Conservation (phyloP, 2,329 filamentous ascomycete genomes). For the Talaromyces sp. region DNA sequence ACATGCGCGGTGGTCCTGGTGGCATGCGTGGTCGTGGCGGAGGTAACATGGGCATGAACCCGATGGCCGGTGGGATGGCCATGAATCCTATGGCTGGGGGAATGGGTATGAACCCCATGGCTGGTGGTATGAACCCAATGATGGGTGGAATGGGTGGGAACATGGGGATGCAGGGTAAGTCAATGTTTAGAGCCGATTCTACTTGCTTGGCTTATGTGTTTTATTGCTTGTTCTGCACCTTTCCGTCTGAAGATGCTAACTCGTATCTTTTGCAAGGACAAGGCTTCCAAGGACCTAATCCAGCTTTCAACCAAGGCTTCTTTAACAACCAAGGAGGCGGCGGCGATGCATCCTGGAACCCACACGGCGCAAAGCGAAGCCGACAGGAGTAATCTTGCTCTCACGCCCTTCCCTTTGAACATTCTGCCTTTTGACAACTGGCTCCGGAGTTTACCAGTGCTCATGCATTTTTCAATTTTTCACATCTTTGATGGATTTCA, state of each 20-base stretch:
- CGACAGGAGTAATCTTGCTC: slow-evolving; percentile 62
- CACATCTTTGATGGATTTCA: not conserved
- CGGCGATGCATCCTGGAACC: slow-evolving; percentile 71
- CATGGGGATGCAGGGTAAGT: slow-evolving; percentile 55
- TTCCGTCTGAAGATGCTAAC: slow-evolving; percentile 13
- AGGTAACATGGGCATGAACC: slow-evolving; percentile 60
- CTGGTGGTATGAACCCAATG: slow-evolving; percentile 62
- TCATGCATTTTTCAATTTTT: not conserved
- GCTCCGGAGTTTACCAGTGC: slow-evolving; percentile 11
- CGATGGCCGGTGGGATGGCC: slow-evolving; percentile 54
- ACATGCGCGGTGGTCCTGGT: slow-evolving; percentile 58
- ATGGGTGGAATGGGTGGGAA: slow-evolving; percentile 52
- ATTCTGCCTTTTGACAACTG: slow-evolving; percentile 7
- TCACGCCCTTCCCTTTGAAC: not conserved
- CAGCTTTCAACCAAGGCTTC: slow-evolving; percentile 32
- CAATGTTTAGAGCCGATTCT: not conserved
- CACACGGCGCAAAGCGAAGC: slow-evolving; percentile 77
- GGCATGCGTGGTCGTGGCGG: slow-evolving; percentile 61
- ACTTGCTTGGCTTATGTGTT: not conserved
- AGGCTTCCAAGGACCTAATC: slow-evolving; percentile 68
- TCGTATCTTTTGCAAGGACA: slow-evolving; percentile 34
- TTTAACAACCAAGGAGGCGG: slow-evolving; percentile 57
- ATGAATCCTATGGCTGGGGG: slow-evolving; percentile 54
- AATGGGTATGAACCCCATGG: slow-evolving; percentile 58
- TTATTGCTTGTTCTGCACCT: not conserved